phyloP scores from a whole-genome alignment of 2,329 filamentous ascomycete genomes.

The Paecilomyces fulvus region DNA sequence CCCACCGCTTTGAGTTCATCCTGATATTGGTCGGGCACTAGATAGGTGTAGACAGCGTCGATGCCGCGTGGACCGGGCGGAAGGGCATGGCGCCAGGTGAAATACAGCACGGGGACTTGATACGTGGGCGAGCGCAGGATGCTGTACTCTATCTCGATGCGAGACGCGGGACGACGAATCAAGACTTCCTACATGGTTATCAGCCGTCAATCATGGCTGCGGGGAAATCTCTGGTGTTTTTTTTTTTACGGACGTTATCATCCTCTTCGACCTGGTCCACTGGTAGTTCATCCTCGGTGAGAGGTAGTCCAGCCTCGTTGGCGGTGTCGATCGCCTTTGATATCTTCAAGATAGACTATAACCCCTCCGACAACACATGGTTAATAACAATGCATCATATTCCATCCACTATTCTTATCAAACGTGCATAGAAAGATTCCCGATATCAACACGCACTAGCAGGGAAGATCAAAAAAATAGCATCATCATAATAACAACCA shows the following conservation, averaged over 20 bases:
- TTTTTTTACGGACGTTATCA: constrained; percentile 18
- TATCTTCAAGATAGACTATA: constrained; percentile 22
- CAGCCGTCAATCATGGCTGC: constrained; percentile 9
- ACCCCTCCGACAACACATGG: constrained; percentile 4
- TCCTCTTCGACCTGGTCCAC: constrained; percentile 20
- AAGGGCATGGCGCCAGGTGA: constrained; percentile 54
- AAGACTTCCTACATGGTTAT: constrained; percentile 37
- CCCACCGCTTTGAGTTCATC: constrained; percentile 52
- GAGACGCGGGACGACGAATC: constrained; percentile 26
- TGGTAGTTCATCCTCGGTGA: constrained; percentile 4
- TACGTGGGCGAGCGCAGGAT: constrained; percentile 69
- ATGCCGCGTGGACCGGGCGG: constrained; percentile 50
- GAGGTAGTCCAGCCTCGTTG: constrained; percentile 6
- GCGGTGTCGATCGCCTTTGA: constrained; percentile 10
- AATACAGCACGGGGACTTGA: constrained; percentile 67
- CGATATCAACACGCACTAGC: background rate
- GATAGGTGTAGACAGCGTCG: constrained; percentile 60
- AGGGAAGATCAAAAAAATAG: background rate
- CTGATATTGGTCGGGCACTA: constrained; percentile 61
- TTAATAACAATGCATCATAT: constrained; percentile 2
- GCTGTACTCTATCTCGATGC: constrained; percentile 57
- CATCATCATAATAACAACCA: too few species aligned
- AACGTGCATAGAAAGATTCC: background rate
- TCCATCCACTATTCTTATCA: background rate
- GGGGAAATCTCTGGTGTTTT: background rate